Conservation (phyloP, 345 rosid genomes). For the Gossypium ekmanianum region DNA sequence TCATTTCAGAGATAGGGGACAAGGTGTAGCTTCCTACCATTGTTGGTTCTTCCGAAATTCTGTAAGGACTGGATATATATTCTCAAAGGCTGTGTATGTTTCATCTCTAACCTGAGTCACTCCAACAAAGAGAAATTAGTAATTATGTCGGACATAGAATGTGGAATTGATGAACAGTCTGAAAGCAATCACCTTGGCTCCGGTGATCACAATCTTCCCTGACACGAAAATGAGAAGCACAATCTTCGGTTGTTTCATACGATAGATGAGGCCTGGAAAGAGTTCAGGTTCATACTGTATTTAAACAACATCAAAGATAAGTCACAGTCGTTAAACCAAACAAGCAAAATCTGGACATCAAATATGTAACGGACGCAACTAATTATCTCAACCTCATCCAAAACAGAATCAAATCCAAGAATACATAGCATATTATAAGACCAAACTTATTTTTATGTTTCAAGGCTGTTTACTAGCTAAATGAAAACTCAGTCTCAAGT, state of each 20-base stretch:
- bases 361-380: not conserved
- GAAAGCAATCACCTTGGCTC: conserved; percentile 67
- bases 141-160: not conserved
- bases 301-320: conserved; percentile 4
- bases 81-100: conserved; percentile 90
- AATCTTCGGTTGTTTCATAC: conserved; percentile 94
- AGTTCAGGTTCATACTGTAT: conserved; percentile 94
- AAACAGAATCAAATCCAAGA: not conserved
- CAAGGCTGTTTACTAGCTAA: not conserved
- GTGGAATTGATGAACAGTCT: not conserved
- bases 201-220: conserved; percentile 95
- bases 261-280: conserved; percentile 89
- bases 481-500: not conserved
- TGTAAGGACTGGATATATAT: conserved; percentile 87
- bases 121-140: not conserved
- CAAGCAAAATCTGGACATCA: not conserved
- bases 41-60: conserved; percentile 90
- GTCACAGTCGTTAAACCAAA: not conserved
- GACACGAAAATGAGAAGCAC: conserved; percentile 94
- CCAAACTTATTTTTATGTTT: not conserved
- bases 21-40: conserved; percentile 42
- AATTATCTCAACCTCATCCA: not conserved
- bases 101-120: conserved; percentile 69
- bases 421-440: not conserved
- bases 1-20: not conserved